phyloP scores from a whole-genome alignment of 208 protist species.

The Leishmania braziliensis region DNA sequence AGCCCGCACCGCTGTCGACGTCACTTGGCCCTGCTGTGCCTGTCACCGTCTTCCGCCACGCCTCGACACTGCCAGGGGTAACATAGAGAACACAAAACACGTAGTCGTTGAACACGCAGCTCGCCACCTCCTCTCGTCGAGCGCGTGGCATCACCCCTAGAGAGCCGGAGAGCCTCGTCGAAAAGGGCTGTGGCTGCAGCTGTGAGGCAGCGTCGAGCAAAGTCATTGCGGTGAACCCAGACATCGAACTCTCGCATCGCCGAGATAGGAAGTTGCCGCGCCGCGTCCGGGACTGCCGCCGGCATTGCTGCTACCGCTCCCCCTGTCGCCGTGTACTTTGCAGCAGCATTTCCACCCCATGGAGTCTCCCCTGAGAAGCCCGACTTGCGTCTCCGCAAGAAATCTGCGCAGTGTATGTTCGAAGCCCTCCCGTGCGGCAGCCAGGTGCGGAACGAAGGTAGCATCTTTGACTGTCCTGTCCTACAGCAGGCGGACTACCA shows the following conservation, averaged over 20 bases:
- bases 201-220: not conserved
- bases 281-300: not conserved
- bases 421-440: conserved; percentile 23
- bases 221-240: not conserved
- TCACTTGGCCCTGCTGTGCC: not conserved
- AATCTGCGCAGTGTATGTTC: conserved; percentile 19
- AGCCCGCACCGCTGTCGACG: not conserved
- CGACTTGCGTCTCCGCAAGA: conserved; percentile 12
- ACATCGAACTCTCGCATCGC: not conserved
- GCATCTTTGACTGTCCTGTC: conserved; percentile 49
- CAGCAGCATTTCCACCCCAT: conserved; percentile 29
- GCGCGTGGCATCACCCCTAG: conserved; percentile 19
- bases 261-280: not conserved
- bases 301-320: not conserved
- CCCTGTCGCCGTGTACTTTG: not conserved
- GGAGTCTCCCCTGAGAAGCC: conserved; percentile 29
- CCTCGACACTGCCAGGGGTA: conserved; percentile 7
- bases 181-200: conserved; percentile 7
- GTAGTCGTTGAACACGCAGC: conserved; percentile 35
- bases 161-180: conserved; percentile 9
- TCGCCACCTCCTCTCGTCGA: conserved; percentile 17
- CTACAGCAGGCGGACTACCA: conserved; percentile 44
- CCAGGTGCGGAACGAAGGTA: conserved; percentile 21
- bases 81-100: conserved; percentile 55
- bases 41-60: not conserved